Evolutionary conservation across 768 basidiomycete genomes (phyloP), one percentile per base, ranked within the genome.

Genomic region (Lactarius psammicola): DNA sequence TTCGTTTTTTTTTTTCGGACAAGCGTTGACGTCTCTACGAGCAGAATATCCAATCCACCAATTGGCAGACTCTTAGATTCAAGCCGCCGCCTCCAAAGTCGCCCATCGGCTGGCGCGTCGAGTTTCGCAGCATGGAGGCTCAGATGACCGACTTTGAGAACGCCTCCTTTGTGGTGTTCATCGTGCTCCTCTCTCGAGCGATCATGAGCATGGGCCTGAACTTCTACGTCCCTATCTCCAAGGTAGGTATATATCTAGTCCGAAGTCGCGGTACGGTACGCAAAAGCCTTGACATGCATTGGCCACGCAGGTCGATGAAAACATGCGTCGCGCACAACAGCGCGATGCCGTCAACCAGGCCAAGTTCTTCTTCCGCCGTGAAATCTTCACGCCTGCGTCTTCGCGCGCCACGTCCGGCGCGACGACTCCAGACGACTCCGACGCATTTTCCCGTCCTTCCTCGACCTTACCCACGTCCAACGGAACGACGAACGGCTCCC

Each of bases 91-190:
- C 97, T 31, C 88, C 92, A 5, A 88, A 91, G 62, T 94, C 96
- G 6, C 75, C 86, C 8, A 98, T 98, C 62, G 97, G 96, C 36
- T 99, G 97, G 97, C 84, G 97, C 46, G 96, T 98, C 5, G 97
- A 99, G 75, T 99, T 99, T 78, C 83, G 97, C 64, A 94, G 92
- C 75, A 98, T 98, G 97, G 97, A 99, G 75, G 95, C 98, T 3
- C 97, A 98, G 73, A 85, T 98, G 74, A 98, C 97, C 10, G 97
- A 99, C 78, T 99, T 95, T 72, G 97, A 98, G 79, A 99, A 99
- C 74, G 97, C 97, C 1, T 95, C 97, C 7, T 98, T 94, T 75
- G 87, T 94, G 38, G 85, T 98, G 53, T 98, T 99, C 77, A 84
- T 96, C 59, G 95, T 98, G 17, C 85, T 99, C 33, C 81, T 99